A percentile compares a stretch with the other conserved stretches of the same genome.
phyloP scores from a whole-genome alignment of 192 early-diverging fungal genomes.

The Coemansia sp. region DNA sequence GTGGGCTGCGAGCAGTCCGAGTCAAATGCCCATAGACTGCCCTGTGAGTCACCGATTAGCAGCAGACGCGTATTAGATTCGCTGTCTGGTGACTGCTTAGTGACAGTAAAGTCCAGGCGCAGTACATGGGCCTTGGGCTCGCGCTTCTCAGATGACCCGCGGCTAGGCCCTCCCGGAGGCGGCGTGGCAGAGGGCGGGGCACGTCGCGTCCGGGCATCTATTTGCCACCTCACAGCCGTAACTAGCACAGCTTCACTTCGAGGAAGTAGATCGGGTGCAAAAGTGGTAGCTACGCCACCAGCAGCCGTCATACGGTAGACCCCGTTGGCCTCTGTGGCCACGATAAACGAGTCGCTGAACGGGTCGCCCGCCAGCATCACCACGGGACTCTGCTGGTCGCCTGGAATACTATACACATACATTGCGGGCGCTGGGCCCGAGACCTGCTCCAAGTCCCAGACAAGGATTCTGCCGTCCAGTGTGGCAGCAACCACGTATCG shows the following conservation, averaged over 20 bases:
- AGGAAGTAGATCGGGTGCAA: neutral
- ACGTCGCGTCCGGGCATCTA: neutral
- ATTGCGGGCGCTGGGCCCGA: neutral
- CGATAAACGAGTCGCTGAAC: conserved; percentile 16
- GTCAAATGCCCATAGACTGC: conserved; percentile 32
- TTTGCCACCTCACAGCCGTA: conserved; percentile 14
- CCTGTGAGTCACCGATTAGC: conserved; percentile 28
- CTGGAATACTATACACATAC: neutral
- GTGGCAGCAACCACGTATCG: conserved; percentile 29
- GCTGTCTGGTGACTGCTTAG: neutral
- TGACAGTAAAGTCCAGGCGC: neutral
- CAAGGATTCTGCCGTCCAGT: conserved; percentile 4
- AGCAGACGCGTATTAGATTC: conserved; percentile 20
- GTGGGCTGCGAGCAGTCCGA: neutral
- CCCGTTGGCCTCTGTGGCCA: conserved; percentile 20
- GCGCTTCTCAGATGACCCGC: neutral
- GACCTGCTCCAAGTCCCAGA: conserved; percentile 25
- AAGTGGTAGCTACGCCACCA: conserved; percentile 1
- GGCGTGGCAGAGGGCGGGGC: neutral
- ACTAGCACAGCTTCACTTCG: neutral
- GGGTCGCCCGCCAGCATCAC: conserved; percentile 41
- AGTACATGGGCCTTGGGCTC: neutral
- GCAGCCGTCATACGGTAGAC: conserved; percentile 20
- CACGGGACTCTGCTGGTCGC: neutral
- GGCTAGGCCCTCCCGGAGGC: neutral